These are phyloP conservation scores for Mallotus nudiflorus DNA, from an alignment of 345 rosid species.

Conservation along the genomic window DNA sequence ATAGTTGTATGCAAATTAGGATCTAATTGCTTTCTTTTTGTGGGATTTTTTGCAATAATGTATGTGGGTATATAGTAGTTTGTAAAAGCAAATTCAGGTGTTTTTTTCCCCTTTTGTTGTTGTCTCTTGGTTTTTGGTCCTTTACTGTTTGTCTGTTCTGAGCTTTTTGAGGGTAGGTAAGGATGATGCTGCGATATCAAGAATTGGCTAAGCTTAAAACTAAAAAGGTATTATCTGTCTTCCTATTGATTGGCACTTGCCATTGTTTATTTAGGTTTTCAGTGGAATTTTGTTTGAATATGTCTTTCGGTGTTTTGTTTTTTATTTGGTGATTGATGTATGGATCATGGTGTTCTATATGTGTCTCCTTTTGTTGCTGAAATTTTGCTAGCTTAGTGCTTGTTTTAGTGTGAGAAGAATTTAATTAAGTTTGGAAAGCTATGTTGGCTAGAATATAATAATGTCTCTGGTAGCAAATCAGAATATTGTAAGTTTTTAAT, in stretches of 20 bases:
- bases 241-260: not conserved
- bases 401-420: too few relatives aligned
- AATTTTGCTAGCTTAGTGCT: too few relatives aligned
- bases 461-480: too few relatives aligned
- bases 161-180: not conserved
- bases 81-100: not conserved
- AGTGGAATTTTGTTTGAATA: not conserved
- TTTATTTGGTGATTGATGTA: not conserved
- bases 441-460: too few relatives aligned
- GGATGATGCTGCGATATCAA: conserved; percentile 51
- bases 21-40: not conserved
- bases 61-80: not conserved
- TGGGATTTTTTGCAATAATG: not conserved
- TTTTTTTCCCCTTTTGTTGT: too few relatives aligned
- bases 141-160: too few relatives aligned
- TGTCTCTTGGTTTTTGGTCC: not conserved
- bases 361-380: too few relatives aligned
- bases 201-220: conserved; percentile 50
- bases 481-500: too few relatives aligned
- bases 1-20: not conserved
- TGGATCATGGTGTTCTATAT: too few relatives aligned
- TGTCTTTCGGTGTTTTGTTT: not conserved
- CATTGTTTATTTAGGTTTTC: not conserved
- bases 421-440: too few relatives aligned
- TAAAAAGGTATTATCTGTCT: conserved; percentile 35